Evolutionary conservation across 768 basidiomycete species (phyloP), one percentile per base, ranked within the genome.

Genomic region (Psilocybe cyanescens): DNA sequence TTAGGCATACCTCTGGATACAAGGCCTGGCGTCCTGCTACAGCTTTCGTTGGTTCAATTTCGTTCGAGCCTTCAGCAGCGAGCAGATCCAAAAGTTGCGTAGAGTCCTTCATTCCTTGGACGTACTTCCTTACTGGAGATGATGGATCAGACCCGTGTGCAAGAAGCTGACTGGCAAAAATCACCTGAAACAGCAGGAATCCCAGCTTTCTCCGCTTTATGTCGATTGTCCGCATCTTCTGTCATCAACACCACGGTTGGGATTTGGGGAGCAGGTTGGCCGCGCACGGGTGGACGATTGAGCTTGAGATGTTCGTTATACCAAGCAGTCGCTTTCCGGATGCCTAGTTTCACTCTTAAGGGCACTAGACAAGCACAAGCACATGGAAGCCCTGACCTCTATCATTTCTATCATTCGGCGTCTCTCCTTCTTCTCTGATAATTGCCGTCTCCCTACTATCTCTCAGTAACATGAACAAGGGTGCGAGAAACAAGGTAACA

Each of bases 391-490:
- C 70, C 75, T 31, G 60, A 93, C 95, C 91, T 84, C 97, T 79
- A 71, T 99, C 97, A 70, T 99, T 99, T 29, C 92, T 83, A 71
- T 99, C 97, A 67, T 99, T 99, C 0, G 95, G 93, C 0, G 86
- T 87, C 75, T 96, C 94, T 3, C 81, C 87, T 58, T 90, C 87
- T 64, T 90, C 86, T 14, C 91, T 80, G 44, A 91, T 79, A 8
- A 94, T 83, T 0, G 91, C 92, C 0, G 94, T 95, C 72, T 93
- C 89, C 46, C 93, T 94, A 7, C 14, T 48, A 12, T 51, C 33
- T 11, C 4, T 54, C 65, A 62, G 46, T 7, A 53, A 16, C 41
- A 35, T 12, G 3, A 41, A 4, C n/a, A 16, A 35, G 3, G 24
- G 7, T 0, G 6, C 54, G 6, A 30, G 17, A 41, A 31, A 8